Evolutionary conservation across 805 yeast genomes (phyloP), one percentile per base, ranked within the genome.

Genomic region (Starmerella stigmatis): DNA sequence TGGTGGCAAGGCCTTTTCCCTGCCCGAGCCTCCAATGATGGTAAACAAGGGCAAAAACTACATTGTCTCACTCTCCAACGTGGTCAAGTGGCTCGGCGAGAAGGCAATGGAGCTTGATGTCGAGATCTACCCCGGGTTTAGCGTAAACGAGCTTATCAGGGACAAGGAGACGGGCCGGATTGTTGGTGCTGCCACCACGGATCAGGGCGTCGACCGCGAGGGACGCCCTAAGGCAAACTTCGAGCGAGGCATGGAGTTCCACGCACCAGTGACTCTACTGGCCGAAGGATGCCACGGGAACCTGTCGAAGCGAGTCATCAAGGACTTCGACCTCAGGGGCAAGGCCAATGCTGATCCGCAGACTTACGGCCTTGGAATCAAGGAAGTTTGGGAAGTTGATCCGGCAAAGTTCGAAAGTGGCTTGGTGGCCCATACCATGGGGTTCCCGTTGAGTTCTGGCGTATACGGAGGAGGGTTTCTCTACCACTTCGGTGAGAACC

Each of bases 271-370:
- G 48, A 88, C 96, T 0, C 81, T 92, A 15, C 71, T 92, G 26
- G 95, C 95, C 5, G 98, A 92, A 66, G 98, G 98, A n/a, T 92
- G 98, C 61, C 97, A 88, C 64, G 98, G 98, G 0, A 86, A 96
- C 1, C 68, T 92, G 44, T 71, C 88, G 11, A 89, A 92, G 61
- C 75, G 81, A 59, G 79, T 76, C 0, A 80, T 89, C 43, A 67
- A 72, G 44, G 76, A 79, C 56, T 89, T 66, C 64, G 70, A 78
- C 34, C 66, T 92, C 49, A 75, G 96, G 47, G 70, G 72, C 41
- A 69, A 72, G 43, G 71, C 75, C 42, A 30, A 22, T 15, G 50
- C 55, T 5, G 79, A 79, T 16, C 69, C 70, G 16, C 98, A 92
- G 67, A 86, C 97, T 0, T 92, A 92, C 64, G 99, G 98, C 11